phyloP scores from a whole-genome alignment of 208 protist species.

The Trypanosoma scelopori region DNA sequence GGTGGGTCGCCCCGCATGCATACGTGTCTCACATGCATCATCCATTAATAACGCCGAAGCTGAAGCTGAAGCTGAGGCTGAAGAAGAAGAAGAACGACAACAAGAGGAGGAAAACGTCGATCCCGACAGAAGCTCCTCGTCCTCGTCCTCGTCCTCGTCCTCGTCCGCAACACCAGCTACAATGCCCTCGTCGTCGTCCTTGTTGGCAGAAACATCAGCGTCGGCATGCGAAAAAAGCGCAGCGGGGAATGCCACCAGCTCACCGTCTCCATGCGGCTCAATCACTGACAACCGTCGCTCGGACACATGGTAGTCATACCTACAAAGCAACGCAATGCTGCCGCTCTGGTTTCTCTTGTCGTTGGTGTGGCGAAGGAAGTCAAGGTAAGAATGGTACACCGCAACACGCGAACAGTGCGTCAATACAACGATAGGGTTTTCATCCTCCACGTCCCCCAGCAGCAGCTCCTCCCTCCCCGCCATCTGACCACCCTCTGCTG shows the following conservation, averaged over 20 bases:
- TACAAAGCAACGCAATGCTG: slow-evolving; percentile 20
- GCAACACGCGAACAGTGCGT: slow-evolving; percentile 1
- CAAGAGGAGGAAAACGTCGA: neutral
- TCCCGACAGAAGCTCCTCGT: slow-evolving; percentile 11
- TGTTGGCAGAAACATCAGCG: too few species aligned
- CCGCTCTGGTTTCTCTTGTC: neutral
- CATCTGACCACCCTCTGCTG: neutral
- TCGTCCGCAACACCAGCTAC: slow-evolving; percentile 16
- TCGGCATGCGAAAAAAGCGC: neutral
- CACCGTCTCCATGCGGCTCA: neutral
- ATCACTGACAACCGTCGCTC: slow-evolving; percentile 26
- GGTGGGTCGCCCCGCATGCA: too few species aligned
- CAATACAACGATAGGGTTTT: slow-evolving; percentile 26
- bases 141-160: slow-evolving; percentile 8
- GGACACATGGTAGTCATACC: slow-evolving; percentile 36
- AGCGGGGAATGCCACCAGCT: slow-evolving; percentile 12
- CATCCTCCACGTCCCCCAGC: slow-evolving; percentile 33
- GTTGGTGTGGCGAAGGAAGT: neutral
- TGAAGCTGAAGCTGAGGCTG: slow-evolving; percentile 1
- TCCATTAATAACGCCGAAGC: neutral
- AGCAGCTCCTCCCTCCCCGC: slow-evolving; percentile 24
- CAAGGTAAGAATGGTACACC: slow-evolving; percentile 13
- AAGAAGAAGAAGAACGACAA: neutral
- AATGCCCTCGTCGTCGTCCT: neutral
- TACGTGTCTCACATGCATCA: too few species aligned